Evolutionary conservation across 768 basidiomycete genomes (phyloP).

Genomic region (Pleurotus salmoneostramineus): DNA sequence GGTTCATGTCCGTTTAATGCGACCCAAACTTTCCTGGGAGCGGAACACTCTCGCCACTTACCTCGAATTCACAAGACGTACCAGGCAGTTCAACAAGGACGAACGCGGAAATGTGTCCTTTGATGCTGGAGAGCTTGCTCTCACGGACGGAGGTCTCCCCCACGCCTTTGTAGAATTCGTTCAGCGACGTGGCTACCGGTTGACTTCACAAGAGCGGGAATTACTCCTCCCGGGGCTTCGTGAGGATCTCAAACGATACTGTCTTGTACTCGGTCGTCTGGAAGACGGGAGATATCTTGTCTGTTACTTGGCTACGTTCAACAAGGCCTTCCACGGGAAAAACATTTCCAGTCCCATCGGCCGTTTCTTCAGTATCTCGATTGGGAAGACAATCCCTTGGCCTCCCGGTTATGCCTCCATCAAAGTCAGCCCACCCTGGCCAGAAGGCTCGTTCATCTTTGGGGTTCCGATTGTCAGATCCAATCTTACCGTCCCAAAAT

Average conservation of each 20-base stretch:
- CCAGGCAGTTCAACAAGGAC: neutral
- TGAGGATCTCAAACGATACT: constrained; percentile 17
- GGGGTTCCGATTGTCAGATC: constrained; percentile 24
- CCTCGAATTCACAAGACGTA: neutral
- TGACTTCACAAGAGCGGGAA: constrained; percentile 16
- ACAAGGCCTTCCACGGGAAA: constrained; percentile 17
- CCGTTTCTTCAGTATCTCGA: constrained; percentile 30
- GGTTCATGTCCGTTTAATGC: constrained; percentile 4
- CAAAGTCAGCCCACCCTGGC: constrained; percentile 25
- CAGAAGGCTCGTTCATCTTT: constrained; percentile 23
- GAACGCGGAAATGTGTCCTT: neutral
- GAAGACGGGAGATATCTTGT: constrained; percentile 25
- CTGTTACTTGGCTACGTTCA: constrained; percentile 32
- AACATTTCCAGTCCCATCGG: constrained; percentile 20
- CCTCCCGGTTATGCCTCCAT: constrained; percentile 21
- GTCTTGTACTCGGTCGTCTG: constrained; percentile 29
- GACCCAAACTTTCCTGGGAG: constrained; percentile 2
- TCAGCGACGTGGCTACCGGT: constrained; percentile 12
- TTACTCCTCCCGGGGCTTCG: neutral
- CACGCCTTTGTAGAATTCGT: constrained; percentile 1
- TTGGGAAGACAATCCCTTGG: constrained; percentile 25
- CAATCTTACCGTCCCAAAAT: constrained; percentile 11
- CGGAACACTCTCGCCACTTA: constrained; percentile 1
- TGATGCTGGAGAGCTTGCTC: constrained; percentile 1
- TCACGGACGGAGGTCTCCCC: constrained; percentile 2